Conservation (phyloP, 495 filamentous ascomycete genomes). For the Cladorrhinum samala region DNA sequence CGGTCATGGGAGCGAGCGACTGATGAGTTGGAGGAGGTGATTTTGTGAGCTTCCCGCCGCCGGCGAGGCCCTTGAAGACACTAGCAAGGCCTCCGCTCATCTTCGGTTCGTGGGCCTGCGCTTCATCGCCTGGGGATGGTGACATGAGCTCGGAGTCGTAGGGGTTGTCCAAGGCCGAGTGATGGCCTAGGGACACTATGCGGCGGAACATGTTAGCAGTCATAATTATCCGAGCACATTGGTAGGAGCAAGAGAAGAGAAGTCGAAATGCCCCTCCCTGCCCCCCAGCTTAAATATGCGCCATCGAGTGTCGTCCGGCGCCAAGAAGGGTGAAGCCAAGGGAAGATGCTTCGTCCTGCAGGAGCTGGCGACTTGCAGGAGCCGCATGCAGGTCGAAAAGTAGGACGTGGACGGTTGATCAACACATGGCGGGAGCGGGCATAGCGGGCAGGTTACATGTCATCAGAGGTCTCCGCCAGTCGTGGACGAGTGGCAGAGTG, state of each 20-base stretch:
- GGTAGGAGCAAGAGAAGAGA: neutral
- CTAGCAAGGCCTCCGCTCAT: slow-evolving; percentile 44
- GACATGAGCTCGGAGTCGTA: slow-evolving; percentile 40
- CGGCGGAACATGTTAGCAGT: slow-evolving; percentile 40
- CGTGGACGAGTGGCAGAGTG: neutral
- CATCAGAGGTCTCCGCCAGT: neutral
- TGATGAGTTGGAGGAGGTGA: slow-evolving; percentile 31
- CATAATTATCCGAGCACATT: slow-evolving; percentile 1
- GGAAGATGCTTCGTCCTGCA: slow-evolving; percentile 14
- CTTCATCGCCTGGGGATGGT: slow-evolving; percentile 49
- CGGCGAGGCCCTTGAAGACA: slow-evolving; percentile 51
- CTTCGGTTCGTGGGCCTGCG: slow-evolving; percentile 44
- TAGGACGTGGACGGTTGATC: slow-evolving; percentile 2
- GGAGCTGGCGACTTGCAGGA: slow-evolving; percentile 27
- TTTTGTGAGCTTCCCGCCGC: slow-evolving; percentile 39
- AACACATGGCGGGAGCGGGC: slow-evolving; percentile 3
- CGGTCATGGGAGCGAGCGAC: slow-evolving; percentile 16
- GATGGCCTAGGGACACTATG: slow-evolving; percentile 41
- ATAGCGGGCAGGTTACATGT: slow-evolving; percentile 2
- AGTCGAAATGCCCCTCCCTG: neutral
- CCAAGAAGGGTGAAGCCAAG: slow-evolving; percentile 13
- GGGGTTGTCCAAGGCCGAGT: slow-evolving; percentile 32
- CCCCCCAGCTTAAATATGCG: too few relatives aligned
- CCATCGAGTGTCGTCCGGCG: too few relatives aligned
- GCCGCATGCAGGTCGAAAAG: slow-evolving; percentile 27